Conservation (phyloP, 2,329 filamentous ascomycete species). For the Podosphaera fusca region DNA sequence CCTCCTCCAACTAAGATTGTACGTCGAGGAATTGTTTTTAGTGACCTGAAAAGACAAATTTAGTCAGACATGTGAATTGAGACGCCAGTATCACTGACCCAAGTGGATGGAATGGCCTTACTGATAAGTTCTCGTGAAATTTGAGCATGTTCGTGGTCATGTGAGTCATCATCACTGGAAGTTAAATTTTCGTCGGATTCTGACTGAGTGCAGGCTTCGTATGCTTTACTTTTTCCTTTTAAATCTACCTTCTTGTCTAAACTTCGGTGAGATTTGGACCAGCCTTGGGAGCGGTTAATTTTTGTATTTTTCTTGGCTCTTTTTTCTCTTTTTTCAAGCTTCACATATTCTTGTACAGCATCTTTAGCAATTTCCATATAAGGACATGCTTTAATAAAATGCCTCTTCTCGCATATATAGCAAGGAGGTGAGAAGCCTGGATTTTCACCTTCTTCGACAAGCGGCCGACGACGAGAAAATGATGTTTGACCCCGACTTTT, state of each 20-base stretch:
- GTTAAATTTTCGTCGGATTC: neutral
- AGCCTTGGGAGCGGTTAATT: neutral
- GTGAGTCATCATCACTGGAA: neutral
- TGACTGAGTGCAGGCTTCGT: neutral
- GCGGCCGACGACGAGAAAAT: too few species aligned
- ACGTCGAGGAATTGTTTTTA: neutral
- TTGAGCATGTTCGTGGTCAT: neutral
- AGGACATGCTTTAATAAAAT: neutral
- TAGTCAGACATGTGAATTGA: neutral
- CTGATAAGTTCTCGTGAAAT: neutral
- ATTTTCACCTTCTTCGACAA: neutral
- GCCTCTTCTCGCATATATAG: neutral
- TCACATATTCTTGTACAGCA: neutral
- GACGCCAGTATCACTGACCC: neutral
- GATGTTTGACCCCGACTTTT: too few species aligned
- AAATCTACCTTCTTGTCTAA: neutral
- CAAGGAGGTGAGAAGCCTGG: neutral
- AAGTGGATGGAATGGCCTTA: neutral
- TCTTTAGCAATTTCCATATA: neutral
- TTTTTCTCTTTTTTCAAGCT: neutral
- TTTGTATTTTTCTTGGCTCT: neutral
- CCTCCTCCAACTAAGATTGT: neutral
- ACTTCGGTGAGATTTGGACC: neutral
- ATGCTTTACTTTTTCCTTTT: neutral
- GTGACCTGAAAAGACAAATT: neutral